Conservation (phyloP, 352 stramenopile species). For the Globisporangium mamillatum region DNA sequence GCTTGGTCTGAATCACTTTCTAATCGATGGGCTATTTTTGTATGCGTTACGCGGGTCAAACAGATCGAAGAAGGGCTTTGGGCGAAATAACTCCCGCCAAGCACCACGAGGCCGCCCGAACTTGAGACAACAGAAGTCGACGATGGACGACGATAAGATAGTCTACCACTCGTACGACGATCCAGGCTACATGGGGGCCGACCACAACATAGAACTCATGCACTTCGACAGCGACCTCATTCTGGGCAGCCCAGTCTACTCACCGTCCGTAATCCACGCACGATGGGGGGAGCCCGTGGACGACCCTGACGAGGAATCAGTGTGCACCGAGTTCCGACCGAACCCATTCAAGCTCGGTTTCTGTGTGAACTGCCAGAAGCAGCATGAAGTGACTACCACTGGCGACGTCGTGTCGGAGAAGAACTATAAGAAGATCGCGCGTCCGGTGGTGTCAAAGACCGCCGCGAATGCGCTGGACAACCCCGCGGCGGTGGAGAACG, state of each 20-base stretch:
- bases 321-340: slow-evolving; percentile 75
- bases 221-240: slow-evolving; percentile 80
- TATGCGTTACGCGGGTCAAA: background rate
- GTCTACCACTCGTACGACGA: slow-evolving; percentile 81
- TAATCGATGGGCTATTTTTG: background rate
- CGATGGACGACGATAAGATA: slow-evolving; percentile 31
- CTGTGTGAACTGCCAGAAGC: slow-evolving; percentile 89
- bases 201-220: slow-evolving; percentile 51
- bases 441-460: slow-evolving; percentile 65
- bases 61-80: slow-evolving; percentile 5
- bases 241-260: slow-evolving; percentile 69
- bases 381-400: slow-evolving; percentile 77
- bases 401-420: slow-evolving; percentile 65
- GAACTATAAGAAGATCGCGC: slow-evolving; percentile 82
- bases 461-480: slow-evolving; percentile 81
- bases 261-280: slow-evolving; percentile 78
- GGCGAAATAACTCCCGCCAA: slow-evolving; percentile 7
- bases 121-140: slow-evolving; percentile 20
- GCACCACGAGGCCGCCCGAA: slow-evolving; percentile 32
- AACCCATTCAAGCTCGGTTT: slow-evolving; percentile 88
- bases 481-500: slow-evolving; percentile 56
- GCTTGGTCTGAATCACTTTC: background rate
- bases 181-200: slow-evolving; percentile 56
- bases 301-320: slow-evolving; percentile 76
- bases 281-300: slow-evolving; percentile 82